Conservation (phyloP, 2,329 filamentous ascomycete species). For the Monilinia laxa region DNA sequence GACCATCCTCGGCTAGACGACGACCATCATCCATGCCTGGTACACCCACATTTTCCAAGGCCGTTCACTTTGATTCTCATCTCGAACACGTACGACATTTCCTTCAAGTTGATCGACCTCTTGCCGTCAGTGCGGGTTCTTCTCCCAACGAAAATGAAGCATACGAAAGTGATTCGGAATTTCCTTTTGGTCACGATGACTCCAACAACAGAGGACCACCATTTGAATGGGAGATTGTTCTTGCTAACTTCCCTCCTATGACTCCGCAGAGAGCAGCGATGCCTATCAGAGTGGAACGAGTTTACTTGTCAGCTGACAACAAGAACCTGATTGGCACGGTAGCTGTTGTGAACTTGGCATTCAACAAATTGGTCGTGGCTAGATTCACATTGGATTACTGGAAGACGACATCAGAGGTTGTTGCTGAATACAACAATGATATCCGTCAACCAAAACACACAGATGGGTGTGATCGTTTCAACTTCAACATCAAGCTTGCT, state of each 20-base stretch:
- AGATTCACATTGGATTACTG: conserved; percentile 97
- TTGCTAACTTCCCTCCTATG: conserved; percentile 78
- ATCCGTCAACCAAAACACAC: conserved; percentile 64
- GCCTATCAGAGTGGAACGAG: conserved; percentile 77
- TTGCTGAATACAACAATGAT: conserved; percentile 82
- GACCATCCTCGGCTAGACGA: conserved; percentile 68
- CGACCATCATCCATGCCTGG: conserved; percentile 96
- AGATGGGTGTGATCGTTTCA: conserved; percentile 81
- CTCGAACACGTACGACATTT: conserved; percentile 97
- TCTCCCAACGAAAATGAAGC: conserved; percentile 87
- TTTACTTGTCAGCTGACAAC: conserved; percentile 86
- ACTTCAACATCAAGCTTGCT: conserved; percentile 88
- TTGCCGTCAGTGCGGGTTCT: conserved; percentile 93
- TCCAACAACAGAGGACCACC: conserved; percentile 43
- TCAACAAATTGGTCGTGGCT: conserved; percentile 84
- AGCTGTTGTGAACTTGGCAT: conserved; percentile 83
- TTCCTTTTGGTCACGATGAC: conserved; percentile 67
- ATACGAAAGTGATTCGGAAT: conserved; percentile 85
- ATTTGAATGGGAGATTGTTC: conserved; percentile 83
- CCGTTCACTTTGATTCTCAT: conserved; percentile 97
- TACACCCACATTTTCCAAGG: conserved; percentile 92
- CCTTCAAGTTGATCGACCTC: conserved; percentile 85
- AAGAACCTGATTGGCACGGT: conserved; percentile 82
- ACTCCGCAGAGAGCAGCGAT: conserved; percentile 59
- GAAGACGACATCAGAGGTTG: conserved; percentile 96